Percentiles rank a stretch among this genome's conserved stretches.
phyloP scores from a whole-genome alignment of 371 early-diverging fungal species.

The Blakeslea trispora region DNA sequence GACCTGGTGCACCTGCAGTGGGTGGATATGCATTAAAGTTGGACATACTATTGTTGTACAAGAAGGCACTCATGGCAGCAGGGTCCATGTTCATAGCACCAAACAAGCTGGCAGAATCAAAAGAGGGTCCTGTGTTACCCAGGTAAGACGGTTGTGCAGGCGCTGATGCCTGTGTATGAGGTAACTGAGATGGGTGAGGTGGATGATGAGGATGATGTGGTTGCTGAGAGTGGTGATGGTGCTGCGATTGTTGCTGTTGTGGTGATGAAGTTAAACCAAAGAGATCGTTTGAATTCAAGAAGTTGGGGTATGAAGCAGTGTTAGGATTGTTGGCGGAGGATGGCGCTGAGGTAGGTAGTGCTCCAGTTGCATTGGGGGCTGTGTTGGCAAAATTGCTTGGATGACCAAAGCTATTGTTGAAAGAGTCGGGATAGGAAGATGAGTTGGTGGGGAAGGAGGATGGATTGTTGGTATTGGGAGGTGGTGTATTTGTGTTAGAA shows the following conservation, averaged over 20 bases:
- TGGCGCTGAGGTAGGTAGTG: background rate
- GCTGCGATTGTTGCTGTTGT: background rate
- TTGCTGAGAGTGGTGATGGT: slow-evolving; percentile 3
- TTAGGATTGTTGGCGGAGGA: background rate
- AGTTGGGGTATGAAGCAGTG: slow-evolving; percentile 20
- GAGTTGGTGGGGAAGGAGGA: background rate
- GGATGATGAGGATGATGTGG: slow-evolving; percentile 7
- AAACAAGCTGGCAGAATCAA: slow-evolving; percentile 30
- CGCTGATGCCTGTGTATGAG: slow-evolving; percentile 10
- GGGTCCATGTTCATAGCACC: slow-evolving; percentile 42
- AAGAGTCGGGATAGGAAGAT: background rate
- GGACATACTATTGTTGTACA: slow-evolving; percentile 24
- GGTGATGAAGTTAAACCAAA: slow-evolving; percentile 19
- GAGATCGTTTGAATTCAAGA: slow-evolving; percentile 13
- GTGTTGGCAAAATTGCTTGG: background rate
- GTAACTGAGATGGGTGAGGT: slow-evolving; percentile 12
- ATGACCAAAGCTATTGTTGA: background rate
- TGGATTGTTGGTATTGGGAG: background rate
- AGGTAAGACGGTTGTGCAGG: slow-evolving; percentile 11
- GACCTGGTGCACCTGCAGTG: too few species aligned
- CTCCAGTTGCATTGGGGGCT: too few species aligned
- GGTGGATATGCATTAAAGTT: slow-evolving; percentile 1
- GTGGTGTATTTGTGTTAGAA: background rate
- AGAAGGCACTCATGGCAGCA: slow-evolving; percentile 36
- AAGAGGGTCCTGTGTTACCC: slow-evolving; percentile 7